Conservation (phyloP, 2,329 filamentous ascomycete species). For the Herpotrichia juniperi region DNA sequence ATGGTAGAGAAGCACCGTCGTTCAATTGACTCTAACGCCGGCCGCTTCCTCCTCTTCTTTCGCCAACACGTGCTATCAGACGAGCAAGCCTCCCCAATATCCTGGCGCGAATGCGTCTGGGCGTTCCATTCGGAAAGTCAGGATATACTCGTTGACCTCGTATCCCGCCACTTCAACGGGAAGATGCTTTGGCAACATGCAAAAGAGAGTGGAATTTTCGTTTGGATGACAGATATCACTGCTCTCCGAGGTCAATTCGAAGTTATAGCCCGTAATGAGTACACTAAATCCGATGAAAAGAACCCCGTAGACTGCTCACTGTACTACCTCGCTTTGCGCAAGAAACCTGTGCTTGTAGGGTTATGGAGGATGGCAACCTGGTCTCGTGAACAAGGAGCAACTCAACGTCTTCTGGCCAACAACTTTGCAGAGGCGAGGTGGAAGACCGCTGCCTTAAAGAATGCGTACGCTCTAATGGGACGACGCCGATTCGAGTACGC, state of each 20-base stretch:
- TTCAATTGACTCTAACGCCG: conserved; percentile 89
- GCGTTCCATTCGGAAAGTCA: conserved; percentile 85
- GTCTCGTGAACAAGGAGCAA: conserved; percentile 84
- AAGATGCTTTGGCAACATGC: conserved; percentile 85
- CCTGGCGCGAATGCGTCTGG: conserved; percentile 80
- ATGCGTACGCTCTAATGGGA: conserved; percentile 92
- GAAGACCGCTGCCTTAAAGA: conserved; percentile 89
- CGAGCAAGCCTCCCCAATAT: conserved; percentile 68
- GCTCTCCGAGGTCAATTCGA: conserved; percentile 84
- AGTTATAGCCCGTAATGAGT: conserved; percentile 88
- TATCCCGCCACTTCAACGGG: conserved; percentile 78
- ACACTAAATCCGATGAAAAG: conserved; percentile 83
- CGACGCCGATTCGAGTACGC: conserved; percentile 92
- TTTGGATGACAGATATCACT: conserved; percentile 84
- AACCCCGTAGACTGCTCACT: conserved; percentile 91
- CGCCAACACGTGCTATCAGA: conserved; percentile 76
- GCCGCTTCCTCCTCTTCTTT: conserved; percentile 86
- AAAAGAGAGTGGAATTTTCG: conserved; percentile 85
- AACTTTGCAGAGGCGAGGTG: conserved; percentile 88
- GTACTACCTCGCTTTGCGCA: conserved; percentile 87
- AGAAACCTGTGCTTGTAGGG: conserved; percentile 88
- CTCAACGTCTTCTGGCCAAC: conserved; percentile 80
- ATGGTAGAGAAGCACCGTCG: conserved; percentile 85
- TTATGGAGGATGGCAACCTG: conserved; percentile 94
- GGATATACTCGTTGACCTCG: conserved; percentile 85